These are phyloP conservation scores for Vitis labrusca DNA, from an alignment of 164 flowering plant species.

Conservation along the genomic window DNA sequence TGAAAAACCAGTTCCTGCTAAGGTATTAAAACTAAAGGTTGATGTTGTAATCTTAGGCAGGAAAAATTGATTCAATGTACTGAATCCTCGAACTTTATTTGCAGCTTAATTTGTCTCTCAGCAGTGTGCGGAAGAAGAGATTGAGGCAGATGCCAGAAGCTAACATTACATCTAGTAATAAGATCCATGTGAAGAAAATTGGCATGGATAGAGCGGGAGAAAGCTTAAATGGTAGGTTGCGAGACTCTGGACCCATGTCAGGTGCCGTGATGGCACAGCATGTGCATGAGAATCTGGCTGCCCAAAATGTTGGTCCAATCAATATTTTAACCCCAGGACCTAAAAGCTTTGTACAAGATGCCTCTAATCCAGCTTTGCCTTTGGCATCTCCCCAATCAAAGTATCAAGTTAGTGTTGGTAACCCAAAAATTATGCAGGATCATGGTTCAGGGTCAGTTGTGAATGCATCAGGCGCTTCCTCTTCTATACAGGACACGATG, in stretches of 20 bases:
- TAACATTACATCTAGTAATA: slow-evolving; percentile 56
- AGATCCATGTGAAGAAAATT: slow-evolving; percentile 68
- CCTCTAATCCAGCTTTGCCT: slow-evolving; percentile 43
- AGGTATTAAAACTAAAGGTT: slow-evolving; percentile 44
- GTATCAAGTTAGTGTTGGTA: slow-evolving; percentile 43
- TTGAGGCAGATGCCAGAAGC: slow-evolving; percentile 65
- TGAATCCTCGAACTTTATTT: slow-evolving; percentile 20
- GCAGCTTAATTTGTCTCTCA: slow-evolving; percentile 72
- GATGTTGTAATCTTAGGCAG: slow-evolving; percentile 1
- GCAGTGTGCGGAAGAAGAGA: slow-evolving; percentile 61
- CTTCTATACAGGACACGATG: slow-evolving; percentile 59
- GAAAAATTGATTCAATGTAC: not conserved
- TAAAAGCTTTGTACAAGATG: slow-evolving; percentile 43
- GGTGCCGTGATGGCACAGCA: slow-evolving; percentile 40
- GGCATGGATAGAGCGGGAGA: slow-evolving; percentile 69
- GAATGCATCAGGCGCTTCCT: slow-evolving; percentile 41
- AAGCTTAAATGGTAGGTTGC: slow-evolving; percentile 42
- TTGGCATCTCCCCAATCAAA: slow-evolving; percentile 41
- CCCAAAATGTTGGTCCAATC: slow-evolving; percentile 39
- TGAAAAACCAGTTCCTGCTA: slow-evolving; percentile 37
- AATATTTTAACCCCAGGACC: slow-evolving; percentile 36
- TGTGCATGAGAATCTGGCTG: slow-evolving; percentile 35
- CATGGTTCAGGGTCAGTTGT: slow-evolving; percentile 42
- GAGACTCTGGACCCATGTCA: slow-evolving; percentile 46
- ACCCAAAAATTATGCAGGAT: slow-evolving; percentile 51